Base-by-base conservation (phyloP, 352 stramenopile species). In the Blastocystis sp. region DNA sequence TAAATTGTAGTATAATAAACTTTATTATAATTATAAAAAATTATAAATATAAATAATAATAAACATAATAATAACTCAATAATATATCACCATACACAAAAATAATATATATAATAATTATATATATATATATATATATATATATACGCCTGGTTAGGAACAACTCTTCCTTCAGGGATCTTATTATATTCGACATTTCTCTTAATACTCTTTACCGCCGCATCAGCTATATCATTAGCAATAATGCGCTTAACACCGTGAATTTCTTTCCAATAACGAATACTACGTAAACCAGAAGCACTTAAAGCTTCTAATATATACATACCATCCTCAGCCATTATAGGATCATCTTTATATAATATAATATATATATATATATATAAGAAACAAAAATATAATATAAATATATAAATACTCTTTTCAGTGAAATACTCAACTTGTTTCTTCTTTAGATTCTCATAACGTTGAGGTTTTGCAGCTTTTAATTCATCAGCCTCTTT, bases 261-360 rank as follows among this genome's bases (percentile, higher is more conserved):
- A 64, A 99, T 93, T 75, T 99, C 91, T 68, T 96, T 93, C 67
- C 86, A 93, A 72, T 98, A 99, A 44, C 92, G 82, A 48, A 98
- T 88, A 5, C 87, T 96, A 58, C 92, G 84, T 68, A 99, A 72
- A 4, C 91, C 92, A 0, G 89, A 95, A 13, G 92, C 92, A 11
- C 90, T 87, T 11, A 99, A 75, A 16, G 89, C 91, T 68, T 99
- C 92, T 19, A 98, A 87, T 62, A 99, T 92, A 34, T 77, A 76
- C 37, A 98, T 81, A 19, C 91, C 91, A 27, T 67, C 55, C 34
- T 70, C 65, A 5, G 65, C 67, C 27, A 67, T 72, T 39, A 36
- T 62, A 21, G 58, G 47, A 39, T 70, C 68, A 24, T 28, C 54
- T 69, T 57, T 4, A 6, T 16, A 23, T 36, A 46, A 31, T 41